A percentile compares a stretch with the other conserved stretches of the same genome.
Conservation (phyloP, 345 rosid species). For the Salix brachista region DNA sequence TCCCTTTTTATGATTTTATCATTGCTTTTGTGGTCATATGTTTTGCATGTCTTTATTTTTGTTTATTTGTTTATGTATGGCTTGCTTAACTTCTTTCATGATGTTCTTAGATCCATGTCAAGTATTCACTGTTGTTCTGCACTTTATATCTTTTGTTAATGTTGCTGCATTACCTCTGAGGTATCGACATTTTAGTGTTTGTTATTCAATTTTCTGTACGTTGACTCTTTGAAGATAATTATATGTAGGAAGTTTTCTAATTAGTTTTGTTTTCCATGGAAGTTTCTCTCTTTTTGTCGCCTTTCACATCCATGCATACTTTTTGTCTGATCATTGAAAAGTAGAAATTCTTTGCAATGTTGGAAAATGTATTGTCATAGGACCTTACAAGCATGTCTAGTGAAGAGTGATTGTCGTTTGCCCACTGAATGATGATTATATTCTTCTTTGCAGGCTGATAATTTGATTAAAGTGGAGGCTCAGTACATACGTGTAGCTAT, state of each 20-base stretch:
- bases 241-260: background rate
- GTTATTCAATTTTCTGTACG: background rate
- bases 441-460: conserved; percentile 55
- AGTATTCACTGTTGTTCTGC: background rate
- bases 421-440: background rate
- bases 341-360: background rate
- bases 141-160: background rate
- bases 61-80: background rate
- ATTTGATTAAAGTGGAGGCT: conserved; percentile 66
- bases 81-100: background rate
- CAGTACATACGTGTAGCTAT: conserved; percentile 66
- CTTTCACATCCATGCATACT: background rate
- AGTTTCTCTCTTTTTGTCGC: background rate
- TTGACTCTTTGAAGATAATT: background rate
- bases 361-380: background rate
- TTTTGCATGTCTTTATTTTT: background rate
- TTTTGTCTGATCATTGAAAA: background rate
- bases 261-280: background rate
- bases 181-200: background rate
- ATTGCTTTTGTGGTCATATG: background rate
- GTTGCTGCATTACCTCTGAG: background rate
- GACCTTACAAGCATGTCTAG: background rate
- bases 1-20: background rate
- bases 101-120: background rate
- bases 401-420: background rate